Evolutionary conservation across 2,329 filamentous ascomycete species (phyloP), one percentile per base, ranked within the genome.

Genomic region (Clathrospora elynae): DNA sequence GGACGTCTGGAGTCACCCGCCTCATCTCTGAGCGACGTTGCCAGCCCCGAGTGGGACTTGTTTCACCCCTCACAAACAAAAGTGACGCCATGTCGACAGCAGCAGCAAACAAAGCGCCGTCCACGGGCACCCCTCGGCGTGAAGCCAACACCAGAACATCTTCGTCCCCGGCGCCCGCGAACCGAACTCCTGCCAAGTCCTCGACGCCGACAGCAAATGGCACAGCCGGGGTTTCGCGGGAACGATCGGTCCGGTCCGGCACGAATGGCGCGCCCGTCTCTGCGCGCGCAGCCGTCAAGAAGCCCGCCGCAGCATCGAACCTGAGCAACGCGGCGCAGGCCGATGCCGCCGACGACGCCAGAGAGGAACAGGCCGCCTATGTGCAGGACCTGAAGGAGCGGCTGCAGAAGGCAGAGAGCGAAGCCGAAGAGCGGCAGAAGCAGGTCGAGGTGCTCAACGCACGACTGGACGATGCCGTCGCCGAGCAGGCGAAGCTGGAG

Each of bases 341-440:
- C 54, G 65, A 70, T 44, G 57, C 61, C 24, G 65, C 61, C 24
- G 72, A 74, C 37, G 73, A 91, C 36, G 84, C 85, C 50, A 84
- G 87, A 57, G 90, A 88, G 12, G 90, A 93, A 71, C 85, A 87
- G 50, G 78, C 89, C 28, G 85, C 88, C 11, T 78, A 88, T 42
- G 79, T 96, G 45, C 88, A 95, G 53, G 90, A 96, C 53, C 75
- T 96, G 46, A 90, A 90, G 72, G 84, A 90, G 53, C 84, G 89
- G 43, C 77, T 96, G 35, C 82, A 88, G 61, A 88, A 86, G 70
- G 87, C 90, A 14, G 92, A 96, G 72, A 80, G 77, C 35, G 77
- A 82, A 25, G 87, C 87, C 1, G 88, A 93, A 57, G 85, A 90
- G 61, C 86, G 85, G 68, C 84, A 87, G 73, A 92, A 91, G 71